Evolutionary conservation across 75 land plant genomes (phyloP), one percentile per base, ranked within the genome.

Genomic region (Isoetes taiwanensis): DNA sequence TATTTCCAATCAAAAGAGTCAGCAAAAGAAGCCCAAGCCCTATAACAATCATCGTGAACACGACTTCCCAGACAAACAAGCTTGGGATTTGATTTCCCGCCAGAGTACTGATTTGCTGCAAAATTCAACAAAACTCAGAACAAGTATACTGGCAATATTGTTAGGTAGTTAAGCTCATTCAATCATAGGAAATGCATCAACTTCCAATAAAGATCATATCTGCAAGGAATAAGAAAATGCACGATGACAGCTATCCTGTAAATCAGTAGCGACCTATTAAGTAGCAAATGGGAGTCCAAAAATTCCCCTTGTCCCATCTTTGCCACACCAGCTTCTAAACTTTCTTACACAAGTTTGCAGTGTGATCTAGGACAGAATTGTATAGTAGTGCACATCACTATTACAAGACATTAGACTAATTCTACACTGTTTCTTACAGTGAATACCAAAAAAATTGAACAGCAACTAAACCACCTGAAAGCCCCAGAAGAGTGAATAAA

Each of bases 401-500:
- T n/a, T n/a, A n/a, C n/a, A n/a, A n/a, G n/a, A n/a, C n/a, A n/a
- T n/a, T n/a, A n/a, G n/a, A n/a, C n/a, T n/a, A n/a, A n/a, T n/a
- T n/a, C n/a, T n/a, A n/a, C n/a, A n/a, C n/a, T n/a, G n/a, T n/a
- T n/a, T n/a, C n/a, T n/a, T n/a, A n/a, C n/a, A n/a, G n/a, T n/a
- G n/a, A n/a, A n/a, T n/a, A n/a, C n/a, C n/a, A n/a, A n/a, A n/a
- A n/a, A n/a, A n/a, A n/a, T n/a, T n/a, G n/a, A n/a, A n/a, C n/a
- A n/a, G n/a, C n/a, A n/a, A n/a, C n/a, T n/a, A n/a, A n/a, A n/a
- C 26, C 86, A 84, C 97, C 97, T 83, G 87, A 61, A 91, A 91
- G 2, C 97, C 97, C 97, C 97, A 91, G 59, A 83, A 83, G 37
- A 86, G 43, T 31, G 89, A 80, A 65, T 83, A 91, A 14, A 73